Conservation (phyloP, 768 basidiomycete species). For the Suillus ampliporus region DNA sequence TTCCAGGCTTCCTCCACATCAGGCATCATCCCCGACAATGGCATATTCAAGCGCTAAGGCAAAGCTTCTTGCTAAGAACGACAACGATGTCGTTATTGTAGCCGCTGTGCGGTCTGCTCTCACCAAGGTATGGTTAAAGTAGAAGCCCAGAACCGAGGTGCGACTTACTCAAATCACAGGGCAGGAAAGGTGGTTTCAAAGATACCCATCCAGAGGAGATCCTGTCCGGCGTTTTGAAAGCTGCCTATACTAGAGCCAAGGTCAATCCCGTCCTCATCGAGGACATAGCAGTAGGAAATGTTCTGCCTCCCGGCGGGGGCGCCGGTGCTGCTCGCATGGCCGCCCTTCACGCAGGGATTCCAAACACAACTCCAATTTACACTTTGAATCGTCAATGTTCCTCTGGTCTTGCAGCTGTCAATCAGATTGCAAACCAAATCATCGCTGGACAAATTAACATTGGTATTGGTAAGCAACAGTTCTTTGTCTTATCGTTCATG, state of each 20-base stretch:
- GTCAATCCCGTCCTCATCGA: slow-evolving; percentile 86
- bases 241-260: slow-evolving; percentile 67
- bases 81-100: slow-evolving; percentile 91
- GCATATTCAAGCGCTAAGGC: slow-evolving; percentile 48
- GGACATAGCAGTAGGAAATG: slow-evolving; percentile 87
- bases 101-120: slow-evolving; percentile 88
- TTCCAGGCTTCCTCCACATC: neutral
- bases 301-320: slow-evolving; percentile 86
- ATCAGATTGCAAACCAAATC: slow-evolving; percentile 84
- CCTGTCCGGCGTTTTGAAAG: slow-evolving; percentile 76
- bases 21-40: slow-evolving; percentile 8
- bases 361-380: slow-evolving; percentile 71
- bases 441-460: slow-evolving; percentile 81
- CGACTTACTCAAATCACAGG: slow-evolving; percentile 44
- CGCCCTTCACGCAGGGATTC: slow-evolving; percentile 84
- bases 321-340: slow-evolving; percentile 87
- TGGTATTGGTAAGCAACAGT: slow-evolving; percentile 71
- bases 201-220: slow-evolving; percentile 86
- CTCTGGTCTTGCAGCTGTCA: slow-evolving; percentile 82
- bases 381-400: slow-evolving; percentile 94
- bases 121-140: slow-evolving; percentile 69
- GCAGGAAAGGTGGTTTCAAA: slow-evolving; percentile 88
- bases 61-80: slow-evolving; percentile 69
- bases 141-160: neutral
- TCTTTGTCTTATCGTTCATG: slow-evolving; percentile 13